phyloP scores from a whole-genome alignment of 2,329 filamentous ascomycete genomes.

The Xylariales sp. region DNA sequence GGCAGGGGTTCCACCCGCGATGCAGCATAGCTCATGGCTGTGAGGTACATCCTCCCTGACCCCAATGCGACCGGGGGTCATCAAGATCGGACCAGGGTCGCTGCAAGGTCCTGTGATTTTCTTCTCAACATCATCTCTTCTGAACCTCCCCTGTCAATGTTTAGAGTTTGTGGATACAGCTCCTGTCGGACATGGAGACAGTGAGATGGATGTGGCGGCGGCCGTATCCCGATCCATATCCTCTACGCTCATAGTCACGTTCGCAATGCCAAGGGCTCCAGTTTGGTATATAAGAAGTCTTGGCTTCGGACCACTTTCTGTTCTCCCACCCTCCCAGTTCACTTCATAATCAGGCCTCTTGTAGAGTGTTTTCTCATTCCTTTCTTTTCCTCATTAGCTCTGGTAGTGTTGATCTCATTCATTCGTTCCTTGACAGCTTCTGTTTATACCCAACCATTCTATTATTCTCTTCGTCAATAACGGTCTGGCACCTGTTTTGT shows the following conservation, averaged over 20 bases:
- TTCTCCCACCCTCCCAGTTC: conserved; percentile 22
- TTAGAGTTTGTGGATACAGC: conserved; percentile 36
- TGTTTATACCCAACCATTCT: conserved; percentile 31
- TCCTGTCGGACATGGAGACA: conserved; percentile 21
- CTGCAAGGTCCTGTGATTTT: conserved; percentile 21
- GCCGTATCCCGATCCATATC: conserved; percentile 14
- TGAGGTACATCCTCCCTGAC: conserved; percentile 14
- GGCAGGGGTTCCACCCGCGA: conserved; percentile 2
- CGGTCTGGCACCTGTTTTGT: conserved; percentile 51
- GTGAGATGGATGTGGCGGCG: conserved; percentile 23
- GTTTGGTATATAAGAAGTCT: conserved; percentile 34
- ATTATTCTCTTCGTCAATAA: conserved; percentile 35
- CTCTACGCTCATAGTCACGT: conserved; percentile 17
- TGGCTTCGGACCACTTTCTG: conserved; percentile 30
- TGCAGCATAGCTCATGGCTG: conserved; percentile 11
- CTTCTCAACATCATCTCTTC: conserved; percentile 23
- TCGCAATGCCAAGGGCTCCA: conserved; percentile 14
- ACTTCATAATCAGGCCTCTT: no score
- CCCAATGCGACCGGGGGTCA: conserved; percentile 11
- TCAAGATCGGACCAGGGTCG: conserved; percentile 11
- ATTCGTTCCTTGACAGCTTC: conserved; percentile 39
- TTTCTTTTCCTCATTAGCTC: conserved; percentile 36
- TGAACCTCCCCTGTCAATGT: conserved; percentile 30
- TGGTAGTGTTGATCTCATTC: conserved; percentile 44
- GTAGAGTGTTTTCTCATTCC: conserved; percentile 25